Evolutionary conservation across 768 basidiomycete genomes (phyloP).

Genomic region (Leucosporidium creatinivorum): DNA sequence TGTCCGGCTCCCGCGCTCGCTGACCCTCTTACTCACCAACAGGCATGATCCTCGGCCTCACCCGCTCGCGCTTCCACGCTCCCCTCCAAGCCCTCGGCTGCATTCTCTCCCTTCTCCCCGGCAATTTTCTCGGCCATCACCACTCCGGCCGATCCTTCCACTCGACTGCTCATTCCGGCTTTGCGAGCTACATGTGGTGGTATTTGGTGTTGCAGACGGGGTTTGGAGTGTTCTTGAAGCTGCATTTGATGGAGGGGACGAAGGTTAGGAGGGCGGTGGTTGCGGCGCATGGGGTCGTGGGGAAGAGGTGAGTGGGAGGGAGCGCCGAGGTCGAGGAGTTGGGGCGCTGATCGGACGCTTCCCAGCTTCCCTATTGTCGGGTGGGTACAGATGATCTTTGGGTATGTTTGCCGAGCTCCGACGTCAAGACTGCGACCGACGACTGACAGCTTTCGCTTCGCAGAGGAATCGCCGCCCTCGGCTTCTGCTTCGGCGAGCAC

Average conservation of each 20-base stretch:
- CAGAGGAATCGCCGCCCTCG: slow-evolving; percentile 39
- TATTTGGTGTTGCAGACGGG: slow-evolving; percentile 56
- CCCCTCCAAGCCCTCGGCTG: slow-evolving; percentile 71
- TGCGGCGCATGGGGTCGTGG: slow-evolving; percentile 64
- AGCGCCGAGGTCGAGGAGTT: too few species aligned
- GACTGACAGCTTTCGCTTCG: not conserved
- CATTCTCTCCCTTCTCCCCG: slow-evolving; percentile 43
- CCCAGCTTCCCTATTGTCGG: slow-evolving; percentile 65
- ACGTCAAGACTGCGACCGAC: slow-evolving; percentile 32
- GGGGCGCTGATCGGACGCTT: too few species aligned
- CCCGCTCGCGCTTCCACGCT: slow-evolving; percentile 75
- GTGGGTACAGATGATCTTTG: slow-evolving; percentile 85
- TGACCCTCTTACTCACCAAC: not conserved
- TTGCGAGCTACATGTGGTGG: slow-evolving; percentile 27
- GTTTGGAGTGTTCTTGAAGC: slow-evolving; percentile 81
- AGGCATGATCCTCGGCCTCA: slow-evolving; percentile 46
- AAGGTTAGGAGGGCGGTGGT: slow-evolving; percentile 62
- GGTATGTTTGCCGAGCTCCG: slow-evolving; percentile 54
- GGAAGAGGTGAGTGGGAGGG: slow-evolving; percentile 47
- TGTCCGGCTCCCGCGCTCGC: not conserved
- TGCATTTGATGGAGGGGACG: slow-evolving; percentile 75
- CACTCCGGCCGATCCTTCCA: slow-evolving; percentile 74
- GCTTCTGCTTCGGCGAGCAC: slow-evolving; percentile 70
- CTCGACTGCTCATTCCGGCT: slow-evolving; percentile 40
- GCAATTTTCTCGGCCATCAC: slow-evolving; percentile 76